These are phyloP conservation scores for Mollisiaceae sp. DNA, from an alignment of 2,329 filamentous ascomycete genomes.

Conservation along the genomic window DNA sequence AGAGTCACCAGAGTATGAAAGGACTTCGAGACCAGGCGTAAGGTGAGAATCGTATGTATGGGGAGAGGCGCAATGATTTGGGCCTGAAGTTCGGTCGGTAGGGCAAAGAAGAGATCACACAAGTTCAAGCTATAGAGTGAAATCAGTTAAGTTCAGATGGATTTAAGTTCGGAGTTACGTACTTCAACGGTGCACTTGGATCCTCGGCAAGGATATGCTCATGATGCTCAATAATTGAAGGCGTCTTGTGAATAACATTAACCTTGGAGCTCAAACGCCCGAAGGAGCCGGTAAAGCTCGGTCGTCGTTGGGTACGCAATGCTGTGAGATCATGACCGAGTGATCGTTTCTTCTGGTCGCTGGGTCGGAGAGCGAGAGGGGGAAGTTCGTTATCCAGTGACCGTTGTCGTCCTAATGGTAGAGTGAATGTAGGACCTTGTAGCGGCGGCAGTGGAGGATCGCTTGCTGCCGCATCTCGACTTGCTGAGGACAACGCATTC, in stretches of 20 bases:
- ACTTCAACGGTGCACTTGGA: conserved; percentile 33
- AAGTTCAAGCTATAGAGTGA: conserved; percentile 48
- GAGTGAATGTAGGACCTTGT: conserved; percentile 37
- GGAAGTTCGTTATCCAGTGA: conserved; percentile 32
- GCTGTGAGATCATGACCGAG: conserved; percentile 42
- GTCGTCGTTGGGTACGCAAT: conserved; percentile 39
- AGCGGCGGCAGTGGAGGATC: conserved; percentile 17
- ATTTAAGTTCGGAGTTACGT: conserved; percentile 14
- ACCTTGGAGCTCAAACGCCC: conserved; percentile 42
- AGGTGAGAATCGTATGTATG: conserved; percentile 63
- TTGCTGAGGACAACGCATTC: conserved; percentile 45
- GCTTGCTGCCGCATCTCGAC: conserved; percentile 22
- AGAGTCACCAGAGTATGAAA: conserved; percentile 64
- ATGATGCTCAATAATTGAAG: conserved; percentile 38
- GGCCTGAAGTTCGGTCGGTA: conserved; percentile 67
- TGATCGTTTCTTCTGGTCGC: conserved; percentile 43
- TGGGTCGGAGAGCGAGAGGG: conserved; percentile 31
- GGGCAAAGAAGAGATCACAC: conserved; percentile 60
- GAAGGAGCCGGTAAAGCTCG: conserved; percentile 41
- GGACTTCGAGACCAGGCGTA: conserved; percentile 62
- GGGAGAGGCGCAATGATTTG: conserved; percentile 66
- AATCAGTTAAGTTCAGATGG: conserved; percentile 20
- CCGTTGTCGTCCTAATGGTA: conserved; percentile 40
- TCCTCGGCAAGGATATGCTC: conserved; percentile 37
- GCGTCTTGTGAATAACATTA: conserved; percentile 36